Base-by-base conservation (phyloP, 2,329 filamentous ascomycete genomes). In the Phaeosphaeriaceae sp. region DNA sequence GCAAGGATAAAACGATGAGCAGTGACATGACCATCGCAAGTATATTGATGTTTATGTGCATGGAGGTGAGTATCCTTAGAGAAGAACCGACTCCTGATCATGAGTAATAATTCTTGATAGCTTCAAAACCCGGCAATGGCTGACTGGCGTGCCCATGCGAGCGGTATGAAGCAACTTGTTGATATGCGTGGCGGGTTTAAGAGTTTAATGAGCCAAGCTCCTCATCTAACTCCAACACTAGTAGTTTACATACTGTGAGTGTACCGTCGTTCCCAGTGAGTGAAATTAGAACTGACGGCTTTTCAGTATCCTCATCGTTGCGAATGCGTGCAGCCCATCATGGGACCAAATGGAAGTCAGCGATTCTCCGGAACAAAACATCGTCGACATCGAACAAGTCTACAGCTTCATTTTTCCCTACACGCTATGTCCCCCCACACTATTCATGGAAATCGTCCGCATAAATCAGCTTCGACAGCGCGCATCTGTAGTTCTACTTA, bases 391-490 rank as follows among this genome's bases (percentile, higher is more conserved):
- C 1, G 46, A 37, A 8, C 52, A 52, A 7, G n/a, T 64, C 3
- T 69, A 70, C 45, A 51, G 46, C 7, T 48, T 63, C 16, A 50
- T 71, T 7, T 70, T 70, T 30, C 66, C 68, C 1, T 62, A 68
- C 26, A 54, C 48, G 2, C 49, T 70, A 2, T 66, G 64, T 37
- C 67, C 68, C 4, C 61, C 56, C 3, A 21, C 49, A 1, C 52
- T 71, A 0, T 71, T 65, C 42, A 32, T 52, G 11, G 52, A 60
- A 18, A 55, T 67, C 30, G 49, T 71, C n/a, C 52, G 52, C 18
- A 63, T 64, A 20, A 66, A 60, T 23, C 43, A 60, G 8, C 46
- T 70, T 2, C 65, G 67, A 6, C 41, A 51, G 26, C 50, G 55
- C 20, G 50, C 57, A 3, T 52, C 52, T 0, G 28, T 47, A 3